Evolutionary conservation across 1,139 yeast genomes (phyloP).

Genomic region (Taphrina pruni): DNA sequence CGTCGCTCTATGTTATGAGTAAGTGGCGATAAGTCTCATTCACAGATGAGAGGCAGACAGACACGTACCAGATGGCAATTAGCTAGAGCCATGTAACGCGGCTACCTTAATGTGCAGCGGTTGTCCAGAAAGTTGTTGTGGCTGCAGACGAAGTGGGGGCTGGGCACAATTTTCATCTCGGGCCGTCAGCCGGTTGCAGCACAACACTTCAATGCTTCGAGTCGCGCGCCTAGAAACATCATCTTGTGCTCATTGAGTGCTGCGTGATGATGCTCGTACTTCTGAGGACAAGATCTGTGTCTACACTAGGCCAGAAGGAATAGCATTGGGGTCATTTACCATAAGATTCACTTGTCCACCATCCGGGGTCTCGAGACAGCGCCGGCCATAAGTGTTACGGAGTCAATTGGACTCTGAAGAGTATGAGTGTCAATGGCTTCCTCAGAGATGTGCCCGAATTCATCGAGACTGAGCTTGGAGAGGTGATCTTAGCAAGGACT

Average conservation of each 20-base stretch:
- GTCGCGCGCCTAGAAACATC: neutral
- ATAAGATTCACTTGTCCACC: no score
- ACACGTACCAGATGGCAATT: neutral
- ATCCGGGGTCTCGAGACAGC: no score
- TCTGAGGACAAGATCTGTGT: no score
- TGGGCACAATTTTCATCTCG: neutral
- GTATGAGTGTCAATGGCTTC: conserved; percentile 24
- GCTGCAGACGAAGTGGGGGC: neutral
- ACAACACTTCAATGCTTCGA: neutral
- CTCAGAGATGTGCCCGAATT: conserved; percentile 43
- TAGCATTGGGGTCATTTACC: no score
- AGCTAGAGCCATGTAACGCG: neutral
- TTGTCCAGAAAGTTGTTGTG: neutral
- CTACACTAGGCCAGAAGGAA: no score
- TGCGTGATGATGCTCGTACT: neutral
- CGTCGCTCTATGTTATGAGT: no score
- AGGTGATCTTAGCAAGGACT: conserved; percentile 60
- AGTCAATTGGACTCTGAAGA: no score
- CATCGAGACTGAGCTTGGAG: conserved; percentile 58
- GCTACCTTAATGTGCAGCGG: neutral
- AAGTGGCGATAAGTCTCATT: no score
- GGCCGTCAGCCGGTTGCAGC: conserved; percentile 9
- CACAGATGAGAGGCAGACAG: no score
- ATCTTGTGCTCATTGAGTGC: neutral
- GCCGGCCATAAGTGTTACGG: no score